Evolutionary conservation across 257 asterid genomes (phyloP).

Genomic region (Solanum piurae): DNA sequence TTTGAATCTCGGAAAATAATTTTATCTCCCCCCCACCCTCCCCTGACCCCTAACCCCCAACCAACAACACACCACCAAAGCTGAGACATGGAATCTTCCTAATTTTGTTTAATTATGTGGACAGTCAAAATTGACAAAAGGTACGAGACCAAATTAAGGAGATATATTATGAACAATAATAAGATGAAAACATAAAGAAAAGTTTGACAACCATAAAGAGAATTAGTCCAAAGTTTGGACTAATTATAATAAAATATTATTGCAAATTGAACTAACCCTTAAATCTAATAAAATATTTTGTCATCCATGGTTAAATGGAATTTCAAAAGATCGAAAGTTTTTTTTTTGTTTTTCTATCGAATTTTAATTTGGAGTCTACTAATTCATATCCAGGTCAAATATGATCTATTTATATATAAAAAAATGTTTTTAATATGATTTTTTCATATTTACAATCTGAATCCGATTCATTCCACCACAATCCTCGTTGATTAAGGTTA

Average conservation of each 20-base stretch:
- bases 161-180: not conserved
- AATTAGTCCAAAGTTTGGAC: not conserved
- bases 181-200: not conserved
- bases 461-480: not conserved
- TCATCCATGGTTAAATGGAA: not conserved
- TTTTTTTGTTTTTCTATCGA: not conserved
- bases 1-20: not conserved
- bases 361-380: not conserved
- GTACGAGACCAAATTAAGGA: not conserved
- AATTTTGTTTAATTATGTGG: not conserved
- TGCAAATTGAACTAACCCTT: not conserved
- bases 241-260: not conserved
- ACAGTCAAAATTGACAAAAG: not conserved
- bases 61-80: not conserved
- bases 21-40: not conserved
- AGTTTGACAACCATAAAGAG: not conserved
- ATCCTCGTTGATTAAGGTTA: not conserved
- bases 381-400: accelerated
- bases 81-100: not conserved
- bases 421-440: accelerated
- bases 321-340: not conserved
- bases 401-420: not conserved
- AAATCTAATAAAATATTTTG: not conserved
- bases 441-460: not conserved
- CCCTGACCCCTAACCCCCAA: not conserved